phyloP scores from a whole-genome alignment of 148 eudicot genomes.

The Gaultheria prostrata region DNA sequence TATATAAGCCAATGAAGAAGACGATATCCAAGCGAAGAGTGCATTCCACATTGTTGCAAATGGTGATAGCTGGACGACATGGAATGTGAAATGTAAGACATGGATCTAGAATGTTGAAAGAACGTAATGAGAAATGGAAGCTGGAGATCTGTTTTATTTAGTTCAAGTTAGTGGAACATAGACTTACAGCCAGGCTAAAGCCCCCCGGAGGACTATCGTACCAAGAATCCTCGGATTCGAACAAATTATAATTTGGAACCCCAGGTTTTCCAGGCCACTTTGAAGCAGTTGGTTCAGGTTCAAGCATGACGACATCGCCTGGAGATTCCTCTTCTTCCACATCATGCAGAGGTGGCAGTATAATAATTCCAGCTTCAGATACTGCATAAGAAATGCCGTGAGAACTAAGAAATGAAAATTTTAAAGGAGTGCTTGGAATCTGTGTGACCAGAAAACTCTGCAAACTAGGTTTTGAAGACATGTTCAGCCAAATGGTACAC shows the following conservation, averaged over 20 bases:
- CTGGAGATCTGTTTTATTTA: not conserved
- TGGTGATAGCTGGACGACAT: constrained; percentile 69
- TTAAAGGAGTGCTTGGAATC: not conserved
- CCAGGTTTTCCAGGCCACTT: constrained; percentile 74
- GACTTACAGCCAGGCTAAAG: constrained; percentile 69
- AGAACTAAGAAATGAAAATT: not conserved
- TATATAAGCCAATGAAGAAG: constrained; percentile 85
- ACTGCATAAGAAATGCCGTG: constrained; percentile 38
- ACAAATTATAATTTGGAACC: constrained; percentile 39
- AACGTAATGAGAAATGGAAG: not conserved
- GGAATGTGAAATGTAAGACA: constrained; percentile 16
- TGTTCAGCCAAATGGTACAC: not conserved
- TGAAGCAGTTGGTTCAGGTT: constrained; percentile 37
- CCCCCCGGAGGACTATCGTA: constrained; percentile 78
- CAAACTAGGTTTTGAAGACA: not conserved
- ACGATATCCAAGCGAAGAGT: constrained; percentile 82
- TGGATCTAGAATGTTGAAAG: constrained; percentile 2
- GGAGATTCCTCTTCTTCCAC: constrained; percentile 28
- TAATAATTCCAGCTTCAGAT: constrained; percentile 73
- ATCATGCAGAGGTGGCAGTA: constrained; percentile 48
- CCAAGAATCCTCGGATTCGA: constrained; percentile 79
- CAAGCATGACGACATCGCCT: constrained; percentile 32
- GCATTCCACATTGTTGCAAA: constrained; percentile 89
- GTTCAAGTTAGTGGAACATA: not conserved
- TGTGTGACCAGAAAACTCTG: not conserved